A percentile compares a stretch with the other conserved stretches of the same genome.
Conservation (phyloP, 2,329 filamentous ascomycete genomes). For the Fusarium virguliforme region DNA sequence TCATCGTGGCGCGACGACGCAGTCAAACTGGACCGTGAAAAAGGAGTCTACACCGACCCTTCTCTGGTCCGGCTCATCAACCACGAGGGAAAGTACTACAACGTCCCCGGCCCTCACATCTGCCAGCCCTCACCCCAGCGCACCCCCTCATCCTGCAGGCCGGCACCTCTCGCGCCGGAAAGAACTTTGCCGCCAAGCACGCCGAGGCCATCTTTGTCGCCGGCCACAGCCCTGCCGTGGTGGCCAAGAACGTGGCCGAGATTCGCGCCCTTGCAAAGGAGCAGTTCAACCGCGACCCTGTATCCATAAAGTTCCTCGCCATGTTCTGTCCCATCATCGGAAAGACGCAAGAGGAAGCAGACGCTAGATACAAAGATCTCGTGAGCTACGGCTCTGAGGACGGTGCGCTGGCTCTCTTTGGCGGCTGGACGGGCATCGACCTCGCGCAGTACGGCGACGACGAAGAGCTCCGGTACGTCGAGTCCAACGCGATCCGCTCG, state of each 20-base stretch:
- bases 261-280: constrained; percentile 67
- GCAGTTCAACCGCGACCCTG: constrained; percentile 67
- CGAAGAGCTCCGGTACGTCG: constrained; percentile 74
- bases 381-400: constrained; percentile 72
- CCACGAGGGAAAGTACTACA: constrained; percentile 73
- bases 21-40: constrained; percentile 69
- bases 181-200: constrained; percentile 74
- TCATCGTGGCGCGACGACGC: constrained; percentile 74
- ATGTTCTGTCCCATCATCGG: constrained; percentile 73
- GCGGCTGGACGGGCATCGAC: constrained; percentile 78
- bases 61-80: constrained; percentile 73
- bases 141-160: constrained; percentile 76
- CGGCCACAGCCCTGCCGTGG: constrained; percentile 69
- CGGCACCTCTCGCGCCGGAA: constrained; percentile 72
- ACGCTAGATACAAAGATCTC: constrained; percentile 66
- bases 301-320: constrained; percentile 73
- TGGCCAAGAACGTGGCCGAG: constrained; percentile 70
- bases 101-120: constrained; percentile 72
- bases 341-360: constrained; percentile 72
- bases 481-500: constrained; percentile 73
- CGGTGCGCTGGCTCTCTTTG: constrained; percentile 75
- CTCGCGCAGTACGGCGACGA: constrained; percentile 73
- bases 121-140: constrained; percentile 75
- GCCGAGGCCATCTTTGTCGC: constrained; percentile 77
- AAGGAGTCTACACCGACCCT: constrained; percentile 63